Base-by-base conservation (phyloP, 2,329 filamentous ascomycete species). In the Penicillium olsonii region DNA sequence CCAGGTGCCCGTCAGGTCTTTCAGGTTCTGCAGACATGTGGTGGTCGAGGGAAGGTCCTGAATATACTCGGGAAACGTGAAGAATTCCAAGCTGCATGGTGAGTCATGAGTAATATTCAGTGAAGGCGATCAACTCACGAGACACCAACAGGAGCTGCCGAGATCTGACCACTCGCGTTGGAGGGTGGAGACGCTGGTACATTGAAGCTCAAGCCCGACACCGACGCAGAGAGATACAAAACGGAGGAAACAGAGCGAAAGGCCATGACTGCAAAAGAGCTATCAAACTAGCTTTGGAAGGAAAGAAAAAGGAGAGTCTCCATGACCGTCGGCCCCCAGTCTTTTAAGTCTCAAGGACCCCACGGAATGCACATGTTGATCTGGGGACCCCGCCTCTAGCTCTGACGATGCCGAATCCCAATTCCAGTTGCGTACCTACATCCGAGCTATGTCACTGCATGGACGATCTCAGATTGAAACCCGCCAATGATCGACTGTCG, bases 31-130 rank as follows among this genome's bases (percentile, higher is more conserved):
- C 5, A 83, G 67, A 52, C 81, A 83, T 55, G 76, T 74, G 0
- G 64, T 69, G 0, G 79, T 83, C 1, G 77, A 70, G 0, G 71
- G 72, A 12, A 83, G 76, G 53, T 80, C 76, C 14, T 69, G 75
- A 53, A 82, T 75, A 60, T 83, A 83, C 0, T 69, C 74, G 0
- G 81, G 81, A 43, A 80, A 83, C 0, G 78, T 70, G 53, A 83
- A 83, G 65, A 83, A 83, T 44, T 83, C 79, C 45, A 81, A 75
- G 1, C 76, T 78, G 31, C 0, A 24, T 12, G 20, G 37, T 53
- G 17, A 48, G 33, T 7, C 19, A 20, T 11, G 22, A 37, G n/a
- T 12, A 22, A 20, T n/a, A n/a, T 18, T 9, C 26, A 11, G 11
- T 5, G 10, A 6, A 11, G 19, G 10, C 7, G 9, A 20, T 12